phyloP scores from a whole-genome alignment of 306 rosid species.

The Cicer chorassanicum region DNA sequence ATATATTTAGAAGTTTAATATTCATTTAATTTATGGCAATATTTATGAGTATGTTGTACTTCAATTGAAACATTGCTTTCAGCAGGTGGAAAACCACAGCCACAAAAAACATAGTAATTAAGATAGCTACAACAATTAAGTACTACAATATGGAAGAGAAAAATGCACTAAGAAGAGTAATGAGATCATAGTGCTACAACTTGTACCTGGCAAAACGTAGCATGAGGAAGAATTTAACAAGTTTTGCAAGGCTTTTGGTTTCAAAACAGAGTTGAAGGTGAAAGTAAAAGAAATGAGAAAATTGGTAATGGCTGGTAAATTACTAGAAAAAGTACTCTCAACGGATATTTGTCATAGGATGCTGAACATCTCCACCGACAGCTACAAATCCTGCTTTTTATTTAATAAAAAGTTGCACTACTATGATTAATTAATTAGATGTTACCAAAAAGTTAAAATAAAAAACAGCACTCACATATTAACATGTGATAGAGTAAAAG shows the following conservation, averaged over 20 bases:
- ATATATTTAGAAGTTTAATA: neutral
- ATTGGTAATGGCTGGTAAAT: neutral
- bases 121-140: constrained; percentile 3
- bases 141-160: neutral
- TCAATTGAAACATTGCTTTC: constrained; percentile 15
- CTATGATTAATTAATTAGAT: constrained; percentile 4
- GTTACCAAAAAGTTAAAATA: constrained; percentile 24
- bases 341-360: constrained; percentile 51
- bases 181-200: neutral
- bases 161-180: constrained; percentile 8
- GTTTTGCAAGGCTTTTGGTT: constrained; percentile 9
- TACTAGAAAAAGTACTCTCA: constrained; percentile 12
- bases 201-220: constrained; percentile 45
- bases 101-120: constrained; percentile 4
- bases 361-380: constrained; percentile 54
- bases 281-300: constrained; percentile 44
- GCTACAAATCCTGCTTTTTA: constrained; percentile 26
- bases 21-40: too few relatives aligned
- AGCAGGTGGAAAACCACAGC: neutral
- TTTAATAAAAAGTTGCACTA: constrained; percentile 7
- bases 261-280: constrained; percentile 22
- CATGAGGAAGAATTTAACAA: constrained; percentile 33
- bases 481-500: constrained; percentile 33
- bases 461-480: constrained; percentile 14
- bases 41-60: neutral